phyloP scores from a whole-genome alignment of 2,329 filamentous ascomycete species.

The Talaromyces atroroseus region DNA sequence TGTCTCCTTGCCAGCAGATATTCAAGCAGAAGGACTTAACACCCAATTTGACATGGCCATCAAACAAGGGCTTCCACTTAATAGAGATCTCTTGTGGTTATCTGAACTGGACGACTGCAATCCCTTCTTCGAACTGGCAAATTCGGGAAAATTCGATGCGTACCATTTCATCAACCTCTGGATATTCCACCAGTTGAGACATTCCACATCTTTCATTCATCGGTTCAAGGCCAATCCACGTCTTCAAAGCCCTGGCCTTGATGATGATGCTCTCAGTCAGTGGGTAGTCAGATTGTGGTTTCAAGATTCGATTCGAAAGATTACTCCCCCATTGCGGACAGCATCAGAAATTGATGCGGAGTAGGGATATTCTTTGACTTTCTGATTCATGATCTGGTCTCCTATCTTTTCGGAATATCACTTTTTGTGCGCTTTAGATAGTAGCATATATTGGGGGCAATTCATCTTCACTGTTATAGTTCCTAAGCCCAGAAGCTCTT shows the following conservation, averaged over 20 bases:
- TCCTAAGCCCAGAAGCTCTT: neutral
- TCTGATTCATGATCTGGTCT: too few relatives aligned
- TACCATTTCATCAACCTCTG: slow-evolving; percentile 25
- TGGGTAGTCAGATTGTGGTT: slow-evolving; percentile 22
- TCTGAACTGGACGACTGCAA: slow-evolving; percentile 16
- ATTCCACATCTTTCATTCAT: slow-evolving; percentile 23
- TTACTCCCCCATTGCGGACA: neutral
- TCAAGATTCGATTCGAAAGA: slow-evolving; percentile 13
- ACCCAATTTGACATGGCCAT: neutral
- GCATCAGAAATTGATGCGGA: neutral
- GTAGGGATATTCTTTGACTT: neutral
- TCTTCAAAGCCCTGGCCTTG: slow-evolving; percentile 16
- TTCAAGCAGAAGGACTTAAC: neutral
- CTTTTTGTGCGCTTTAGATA: neutral
- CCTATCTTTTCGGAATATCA: neutral
- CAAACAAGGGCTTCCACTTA: neutral
- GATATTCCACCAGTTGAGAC: slow-evolving; percentile 28
- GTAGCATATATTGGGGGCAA: neutral
- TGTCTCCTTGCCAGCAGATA: neutral
- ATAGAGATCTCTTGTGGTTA: slow-evolving; percentile 18
- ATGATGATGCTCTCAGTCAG: slow-evolving; percentile 18
- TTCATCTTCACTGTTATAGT: too few relatives aligned
- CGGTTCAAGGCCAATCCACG: slow-evolving; percentile 21
- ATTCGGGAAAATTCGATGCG: slow-evolving; percentile 14
- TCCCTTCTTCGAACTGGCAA: slow-evolving; percentile 18